Percentiles rank a stretch among this genome's conserved stretches.
Evolutionary conservation across 2,329 filamentous ascomycete genomes (phyloP).

Genomic region (Huntiella omanensis): DNA sequence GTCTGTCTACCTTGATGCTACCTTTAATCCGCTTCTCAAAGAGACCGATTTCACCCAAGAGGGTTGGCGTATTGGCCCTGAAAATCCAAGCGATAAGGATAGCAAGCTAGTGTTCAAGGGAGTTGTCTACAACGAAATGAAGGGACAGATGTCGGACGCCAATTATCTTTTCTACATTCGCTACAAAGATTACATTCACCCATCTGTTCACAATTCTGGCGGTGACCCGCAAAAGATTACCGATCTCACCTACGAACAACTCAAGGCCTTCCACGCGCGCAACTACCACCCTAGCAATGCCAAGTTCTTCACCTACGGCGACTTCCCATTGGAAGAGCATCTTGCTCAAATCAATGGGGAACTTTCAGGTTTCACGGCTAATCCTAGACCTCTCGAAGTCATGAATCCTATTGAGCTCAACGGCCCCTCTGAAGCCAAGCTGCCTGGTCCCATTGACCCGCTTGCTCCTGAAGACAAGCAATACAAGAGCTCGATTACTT

Average conservation of each 20-base stretch:
- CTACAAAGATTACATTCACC: constrained; percentile 88
- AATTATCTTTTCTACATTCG: constrained; percentile 91
- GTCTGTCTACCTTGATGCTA: constrained; percentile 92
- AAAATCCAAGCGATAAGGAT: constrained; percentile 51
- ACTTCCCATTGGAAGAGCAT: constrained; percentile 72
- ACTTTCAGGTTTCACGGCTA: constrained; percentile 53
- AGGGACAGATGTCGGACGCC: constrained; percentile 94
- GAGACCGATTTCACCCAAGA: constrained; percentile 88
- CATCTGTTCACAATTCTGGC: constrained; percentile 87
- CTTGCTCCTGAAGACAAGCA: constrained; percentile 73
- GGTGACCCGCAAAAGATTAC: constrained; percentile 95
- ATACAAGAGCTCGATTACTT: constrained; percentile 83
- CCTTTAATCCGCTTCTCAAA: constrained; percentile 74
- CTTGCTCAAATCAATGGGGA: constrained; percentile 59
- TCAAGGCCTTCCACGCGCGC: constrained; percentile 71
- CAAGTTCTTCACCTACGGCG: constrained; percentile 87
- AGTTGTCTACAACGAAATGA: constrained; percentile 99
- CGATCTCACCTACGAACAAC: constrained; percentile 76
- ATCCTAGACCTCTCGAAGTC: constrained; percentile 23
- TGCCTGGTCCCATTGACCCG: constrained; percentile 70
- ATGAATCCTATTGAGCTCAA: constrained; percentile 60
- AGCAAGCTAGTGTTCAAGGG: constrained; percentile 81
- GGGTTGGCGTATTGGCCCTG: constrained; percentile 87
- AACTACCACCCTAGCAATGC: constrained; percentile 97
- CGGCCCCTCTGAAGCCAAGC: constrained; percentile 49